A percentile compares a stretch with the other conserved stretches of the same genome.
phyloP scores from a whole-genome alignment of 176 grass and related monocot genomes.

The Aegilops sharonensis region DNA sequence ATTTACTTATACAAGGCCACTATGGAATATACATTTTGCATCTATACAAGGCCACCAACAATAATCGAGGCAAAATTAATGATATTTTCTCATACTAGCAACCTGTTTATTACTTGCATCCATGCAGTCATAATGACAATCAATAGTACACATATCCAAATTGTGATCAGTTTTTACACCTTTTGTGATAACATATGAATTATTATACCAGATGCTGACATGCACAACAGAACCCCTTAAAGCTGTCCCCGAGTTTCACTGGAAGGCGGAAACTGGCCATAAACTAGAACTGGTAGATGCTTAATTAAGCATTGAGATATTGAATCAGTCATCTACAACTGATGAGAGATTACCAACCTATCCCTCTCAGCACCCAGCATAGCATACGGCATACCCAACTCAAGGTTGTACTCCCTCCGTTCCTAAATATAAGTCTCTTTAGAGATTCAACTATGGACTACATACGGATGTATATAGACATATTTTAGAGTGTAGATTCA shows the following conservation, averaged over 20 bases:
- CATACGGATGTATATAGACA: too few species aligned
- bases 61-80: too few species aligned
- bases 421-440: too few species aligned
- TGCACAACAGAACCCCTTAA: not conserved
- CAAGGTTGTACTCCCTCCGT: not conserved
- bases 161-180: conserved; percentile 13
- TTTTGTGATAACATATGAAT: not conserved
- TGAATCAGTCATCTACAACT: not conserved
- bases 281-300: conserved; percentile 1
- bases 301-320: not conserved
- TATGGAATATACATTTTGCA: too few species aligned
- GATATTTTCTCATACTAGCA: too few species aligned
- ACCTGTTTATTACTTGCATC: too few species aligned
- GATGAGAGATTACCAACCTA: not conserved
- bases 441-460: too few species aligned
- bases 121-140: too few species aligned
- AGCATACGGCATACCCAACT: not conserved
- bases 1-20: too few species aligned
- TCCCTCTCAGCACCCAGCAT: not conserved
- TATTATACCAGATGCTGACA: not conserved
- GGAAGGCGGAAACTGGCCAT: not conserved
- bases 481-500: too few species aligned
- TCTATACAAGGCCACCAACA: too few species aligned
- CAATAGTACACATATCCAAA: not conserved
- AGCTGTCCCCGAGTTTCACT: not conserved